A percentile compares a stretch with the other conserved stretches of the same genome.
Conservation (phyloP, 2,329 filamentous ascomycete species). For the Epichloe uncinata region DNA sequence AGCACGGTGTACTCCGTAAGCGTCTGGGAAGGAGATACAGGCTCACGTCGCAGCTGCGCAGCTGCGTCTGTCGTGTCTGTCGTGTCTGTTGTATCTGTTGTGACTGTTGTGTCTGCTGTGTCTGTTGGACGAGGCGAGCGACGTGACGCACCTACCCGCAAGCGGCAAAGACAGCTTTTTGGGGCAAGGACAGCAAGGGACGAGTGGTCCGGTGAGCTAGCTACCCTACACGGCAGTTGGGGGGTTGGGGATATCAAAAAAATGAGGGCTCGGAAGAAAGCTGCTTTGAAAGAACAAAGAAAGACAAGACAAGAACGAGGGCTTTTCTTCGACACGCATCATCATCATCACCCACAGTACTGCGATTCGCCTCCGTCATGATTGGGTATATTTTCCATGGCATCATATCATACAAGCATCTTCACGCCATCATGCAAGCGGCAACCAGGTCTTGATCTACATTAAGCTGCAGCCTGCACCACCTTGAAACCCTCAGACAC, state of each 20-base stretch:
- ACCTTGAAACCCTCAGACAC: conserved; percentile 65
- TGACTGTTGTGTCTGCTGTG: neutral
- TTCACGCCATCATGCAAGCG: neutral
- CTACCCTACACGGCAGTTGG: too few relatives aligned
- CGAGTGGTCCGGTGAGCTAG: neutral
- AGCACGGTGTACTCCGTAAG: neutral
- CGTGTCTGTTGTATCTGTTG: neutral
- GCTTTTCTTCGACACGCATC: too few relatives aligned
- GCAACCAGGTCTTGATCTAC: neutral
- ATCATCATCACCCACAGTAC: too few relatives aligned
- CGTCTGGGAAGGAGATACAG: neutral
- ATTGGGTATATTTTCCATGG: too few relatives aligned
- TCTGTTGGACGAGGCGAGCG: neutral
- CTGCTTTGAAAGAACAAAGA: too few relatives aligned
- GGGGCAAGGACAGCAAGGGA: neutral
- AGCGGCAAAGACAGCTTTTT: neutral
- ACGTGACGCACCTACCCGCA: conserved; percentile 6
- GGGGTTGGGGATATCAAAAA: too few relatives aligned
- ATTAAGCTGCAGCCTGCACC: conserved; percentile 46
- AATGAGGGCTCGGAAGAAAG: too few relatives aligned
- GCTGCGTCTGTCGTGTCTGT: neutral
- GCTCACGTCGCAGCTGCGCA: too few relatives aligned
- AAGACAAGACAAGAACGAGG: too few relatives aligned
- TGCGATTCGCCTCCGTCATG: too few relatives aligned
- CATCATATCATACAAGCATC: neutral